Evolutionary conservation across 106 monocot genomes (phyloP).

Genomic region (Allium sativum): DNA sequence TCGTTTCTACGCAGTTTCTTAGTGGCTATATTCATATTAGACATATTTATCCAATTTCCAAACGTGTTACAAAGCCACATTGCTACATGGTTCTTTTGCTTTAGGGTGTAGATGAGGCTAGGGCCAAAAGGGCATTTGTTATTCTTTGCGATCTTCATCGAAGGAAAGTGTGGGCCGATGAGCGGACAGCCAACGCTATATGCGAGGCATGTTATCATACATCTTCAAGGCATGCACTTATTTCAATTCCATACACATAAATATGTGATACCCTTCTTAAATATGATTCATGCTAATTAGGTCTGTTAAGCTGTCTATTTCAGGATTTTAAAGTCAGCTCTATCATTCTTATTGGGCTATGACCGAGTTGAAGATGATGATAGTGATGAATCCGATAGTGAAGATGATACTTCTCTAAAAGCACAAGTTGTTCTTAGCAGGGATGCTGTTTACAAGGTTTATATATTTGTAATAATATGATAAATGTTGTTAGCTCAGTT

Average conservation of each 20-base stretch:
- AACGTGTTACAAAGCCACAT: too few species aligned
- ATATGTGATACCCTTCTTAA: background rate
- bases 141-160: constrained; percentile 90
- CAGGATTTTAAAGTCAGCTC: constrained; percentile 78
- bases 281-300: too few species aligned
- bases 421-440: constrained; percentile 51
- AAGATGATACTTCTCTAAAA: constrained; percentile 40
- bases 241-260: background rate
- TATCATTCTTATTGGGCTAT: constrained; percentile 86
- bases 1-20: background rate
- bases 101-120: constrained; percentile 69
- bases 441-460: constrained; percentile 87
- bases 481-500: background rate
- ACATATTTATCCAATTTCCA: too few species aligned
- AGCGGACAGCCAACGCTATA: constrained; percentile 84
- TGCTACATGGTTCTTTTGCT: too few species aligned
- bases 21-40: too few species aligned
- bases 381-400: constrained; percentile 64
- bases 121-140: constrained; percentile 64
- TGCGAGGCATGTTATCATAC: constrained; percentile 81
- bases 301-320: constrained; percentile 1
- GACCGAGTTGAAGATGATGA: constrained; percentile 55
- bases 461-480: background rate
- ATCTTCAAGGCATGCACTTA: constrained; percentile 47
- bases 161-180: constrained; percentile 94